A percentile compares a stretch with the other conserved stretches of the same genome.
These are phyloP conservation scores for Nyssa sinensis DNA, from an alignment of 148 eudicot genomes.

Conservation along the genomic window DNA sequence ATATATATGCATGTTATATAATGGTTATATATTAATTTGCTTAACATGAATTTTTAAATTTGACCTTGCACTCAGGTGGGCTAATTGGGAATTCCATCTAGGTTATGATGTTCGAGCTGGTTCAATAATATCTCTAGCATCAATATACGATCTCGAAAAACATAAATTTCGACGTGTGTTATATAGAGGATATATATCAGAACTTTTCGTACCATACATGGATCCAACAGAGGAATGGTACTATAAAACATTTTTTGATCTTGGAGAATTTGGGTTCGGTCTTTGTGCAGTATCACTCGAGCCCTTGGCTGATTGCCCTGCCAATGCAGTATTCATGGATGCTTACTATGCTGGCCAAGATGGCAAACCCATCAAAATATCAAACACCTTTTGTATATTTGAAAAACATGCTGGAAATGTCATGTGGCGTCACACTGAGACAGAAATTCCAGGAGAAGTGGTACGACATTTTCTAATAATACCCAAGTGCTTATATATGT, in stretches of 20 bases:
- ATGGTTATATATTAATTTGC: too few relatives aligned
- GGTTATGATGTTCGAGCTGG: too few relatives aligned
- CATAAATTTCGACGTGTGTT: not conserved
- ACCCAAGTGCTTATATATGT: too few relatives aligned
- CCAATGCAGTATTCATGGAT: constrained; percentile 10
- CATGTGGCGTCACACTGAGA: too few relatives aligned
- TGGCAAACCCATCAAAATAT: not conserved
- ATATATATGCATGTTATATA: too few relatives aligned
- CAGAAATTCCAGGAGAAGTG: not conserved
- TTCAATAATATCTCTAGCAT: constrained; percentile 15
- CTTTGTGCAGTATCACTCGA: not conserved
- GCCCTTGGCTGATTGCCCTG: not conserved
- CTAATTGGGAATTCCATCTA: constrained; percentile 10
- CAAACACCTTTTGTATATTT: constrained; percentile 9
- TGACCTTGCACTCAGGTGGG: too few relatives aligned
- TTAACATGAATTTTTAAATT: too few relatives aligned
- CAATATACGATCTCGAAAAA: not conserved
- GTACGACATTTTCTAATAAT: too few relatives aligned
- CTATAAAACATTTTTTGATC: not conserved
- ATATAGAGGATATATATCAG: too few relatives aligned
- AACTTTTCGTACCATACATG: too few relatives aligned
- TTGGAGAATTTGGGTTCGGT: constrained; percentile 11
- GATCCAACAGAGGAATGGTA: constrained; percentile 13
- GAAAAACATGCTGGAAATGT: constrained; percentile 3
- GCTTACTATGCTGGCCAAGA: not conserved